Evolutionary conservation across 2,329 filamentous ascomycete species (phyloP), one percentile per base, ranked within the genome.

Genomic region (Ascochyta clinopodiicola): DNA sequence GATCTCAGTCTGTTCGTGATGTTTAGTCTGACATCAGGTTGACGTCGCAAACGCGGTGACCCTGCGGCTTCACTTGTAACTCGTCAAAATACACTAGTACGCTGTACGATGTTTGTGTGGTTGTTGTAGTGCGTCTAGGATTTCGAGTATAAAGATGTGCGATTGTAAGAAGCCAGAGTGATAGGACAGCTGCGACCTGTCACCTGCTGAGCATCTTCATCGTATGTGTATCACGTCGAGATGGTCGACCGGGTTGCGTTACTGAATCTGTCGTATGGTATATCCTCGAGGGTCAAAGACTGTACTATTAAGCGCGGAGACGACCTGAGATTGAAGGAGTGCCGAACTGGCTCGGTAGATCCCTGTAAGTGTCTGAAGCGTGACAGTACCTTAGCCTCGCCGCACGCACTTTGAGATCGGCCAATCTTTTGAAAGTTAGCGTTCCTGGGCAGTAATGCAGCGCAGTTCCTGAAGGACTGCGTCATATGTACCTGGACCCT

Each of bases 261-360:
- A 17, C n/a, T 21, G 25, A 10, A 1, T 6, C 6, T 15, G 29
- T 32, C 10, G 24, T 2, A 38, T 6, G 15, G 10, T 22, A 37
- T 3, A 21, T 29, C 6, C 12, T 25, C 22, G 35, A 4, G n/a
- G n/a, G 10, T 10, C 22, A 21, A 22, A 17, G n/a, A 29, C 17
- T 22, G 38, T 21, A 24, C 12, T 17, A n/a, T 29, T 22, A 15
- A 35, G 37, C 13, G 32, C 17, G 25, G 22, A 37, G 32, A 10
- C 10, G 22, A 53, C 22, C 32, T 36, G 27, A 17, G 13, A 22
- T 17, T n/a, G 13, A 32, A 21, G 15, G 38, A 48, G 27, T 27
- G 44, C 44, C 51, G 44, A 37, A 22, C 6, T 48, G 44, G 39
- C 27, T 48, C 38, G 38, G 51, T 44, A 44, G 34, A 48, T 48